Percentiles rank a stretch among this genome's conserved stretches.
Evolutionary conservation across 202 grass and related monocot genomes (phyloP).

Genomic region (Alloteropsis angusta): DNA sequence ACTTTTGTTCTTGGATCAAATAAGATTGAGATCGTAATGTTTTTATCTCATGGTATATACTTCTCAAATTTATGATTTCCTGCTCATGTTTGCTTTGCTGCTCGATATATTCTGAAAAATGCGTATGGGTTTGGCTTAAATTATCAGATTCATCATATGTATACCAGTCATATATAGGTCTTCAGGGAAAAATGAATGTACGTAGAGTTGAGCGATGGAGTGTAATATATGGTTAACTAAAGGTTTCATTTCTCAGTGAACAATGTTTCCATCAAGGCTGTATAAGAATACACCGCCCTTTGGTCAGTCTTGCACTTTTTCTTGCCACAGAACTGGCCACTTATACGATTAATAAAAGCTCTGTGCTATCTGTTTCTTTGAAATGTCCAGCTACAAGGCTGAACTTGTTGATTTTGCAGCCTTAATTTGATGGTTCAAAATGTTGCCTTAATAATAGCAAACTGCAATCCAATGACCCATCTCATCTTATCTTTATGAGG

Average conservation of each 20-base stretch:
- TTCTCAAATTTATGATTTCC: background rate
- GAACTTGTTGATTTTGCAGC: background rate
- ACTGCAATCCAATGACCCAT: background rate
- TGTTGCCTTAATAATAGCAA: background rate
- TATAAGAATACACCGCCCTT: background rate
- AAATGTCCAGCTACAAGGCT: background rate
- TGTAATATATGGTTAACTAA: background rate
- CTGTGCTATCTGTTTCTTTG: background rate
- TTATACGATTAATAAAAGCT: background rate
- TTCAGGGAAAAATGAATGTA: background rate
- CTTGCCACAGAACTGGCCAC: background rate
- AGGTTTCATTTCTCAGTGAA: background rate
- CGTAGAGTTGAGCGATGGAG: background rate
- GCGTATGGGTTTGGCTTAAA: background rate
- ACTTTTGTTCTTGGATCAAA: background rate
- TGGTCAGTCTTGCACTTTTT: background rate
- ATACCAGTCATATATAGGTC: background rate
- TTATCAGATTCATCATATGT: background rate
- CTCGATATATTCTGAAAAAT: constrained; percentile 1
- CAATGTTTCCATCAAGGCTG: background rate
- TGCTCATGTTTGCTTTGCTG: background rate
- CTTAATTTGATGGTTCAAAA: background rate
- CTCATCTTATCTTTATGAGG: background rate
- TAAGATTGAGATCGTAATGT: constrained; percentile 6
- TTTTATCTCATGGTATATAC: constrained; percentile 20